Conservation (phyloP, 2,329 filamentous ascomycete genomes). For the Stylonectria norvegica region DNA sequence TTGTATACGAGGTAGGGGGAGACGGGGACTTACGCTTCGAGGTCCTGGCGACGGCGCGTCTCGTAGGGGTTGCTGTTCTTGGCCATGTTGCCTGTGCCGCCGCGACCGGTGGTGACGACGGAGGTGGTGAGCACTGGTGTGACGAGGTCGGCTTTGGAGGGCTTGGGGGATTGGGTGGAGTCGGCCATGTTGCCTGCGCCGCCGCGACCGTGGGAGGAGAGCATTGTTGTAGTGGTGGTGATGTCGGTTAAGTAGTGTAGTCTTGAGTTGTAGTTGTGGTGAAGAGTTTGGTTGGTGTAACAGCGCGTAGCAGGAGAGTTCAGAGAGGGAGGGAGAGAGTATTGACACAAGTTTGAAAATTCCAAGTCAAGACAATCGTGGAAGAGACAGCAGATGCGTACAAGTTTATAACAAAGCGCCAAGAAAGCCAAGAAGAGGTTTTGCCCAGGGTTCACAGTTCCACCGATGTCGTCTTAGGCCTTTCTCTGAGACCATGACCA, state of each 20-base stretch:
- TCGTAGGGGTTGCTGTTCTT: conserved; percentile 66
- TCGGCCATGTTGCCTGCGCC: conserved; percentile 73
- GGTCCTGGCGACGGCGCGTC: conserved; percentile 79
- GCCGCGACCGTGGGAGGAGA: conserved; percentile 69
- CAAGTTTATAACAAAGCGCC: too few species aligned
- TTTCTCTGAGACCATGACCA: too few species aligned
- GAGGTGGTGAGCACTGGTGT: conserved; percentile 80
- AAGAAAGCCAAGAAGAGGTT: too few species aligned
- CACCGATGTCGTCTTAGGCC: too few species aligned
- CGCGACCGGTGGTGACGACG: conserved; percentile 86
- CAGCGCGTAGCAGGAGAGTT: too few species aligned
- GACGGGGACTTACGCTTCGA: conserved; percentile 57
- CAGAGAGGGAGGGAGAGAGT: too few species aligned
- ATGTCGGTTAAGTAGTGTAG: too few species aligned
- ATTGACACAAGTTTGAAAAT: too few species aligned
- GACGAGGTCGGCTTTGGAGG: conserved; percentile 62
- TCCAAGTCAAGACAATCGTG: background rate
- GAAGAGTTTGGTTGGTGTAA: too few species aligned
- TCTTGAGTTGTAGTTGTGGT: too few species aligned
- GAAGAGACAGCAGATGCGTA: too few species aligned
- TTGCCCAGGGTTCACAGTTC: too few species aligned
- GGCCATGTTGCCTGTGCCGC: conserved; percentile 86
- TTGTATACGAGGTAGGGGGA: background rate
- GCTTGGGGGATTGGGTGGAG: conserved; percentile 47
- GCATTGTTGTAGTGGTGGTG: conserved; percentile 31